Conservation (phyloP, 257 asterid genomes). For the Linaria vulgaris region DNA sequence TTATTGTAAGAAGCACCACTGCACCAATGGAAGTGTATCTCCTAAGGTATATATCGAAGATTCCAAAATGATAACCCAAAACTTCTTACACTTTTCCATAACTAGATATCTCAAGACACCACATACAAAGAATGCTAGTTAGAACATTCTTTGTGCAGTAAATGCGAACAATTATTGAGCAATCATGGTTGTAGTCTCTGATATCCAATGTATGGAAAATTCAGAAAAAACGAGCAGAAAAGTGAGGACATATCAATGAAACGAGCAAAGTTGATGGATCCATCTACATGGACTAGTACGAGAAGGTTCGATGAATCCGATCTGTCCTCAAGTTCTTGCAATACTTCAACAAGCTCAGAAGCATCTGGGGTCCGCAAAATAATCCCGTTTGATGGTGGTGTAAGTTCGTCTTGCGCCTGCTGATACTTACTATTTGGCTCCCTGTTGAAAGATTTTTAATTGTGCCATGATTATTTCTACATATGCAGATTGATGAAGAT, state of each 20-base stretch:
- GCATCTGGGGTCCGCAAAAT: slow-evolving; percentile 49
- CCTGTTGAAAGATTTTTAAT: background rate
- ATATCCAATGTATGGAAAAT: slow-evolving; percentile 18
- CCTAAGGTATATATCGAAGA: slow-evolving; percentile 48
- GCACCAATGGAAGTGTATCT: slow-evolving; percentile 66
- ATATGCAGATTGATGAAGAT: slow-evolving; percentile 62
- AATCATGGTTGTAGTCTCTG: slow-evolving; percentile 8
- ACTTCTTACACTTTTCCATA: background rate
- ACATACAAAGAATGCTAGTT: background rate
- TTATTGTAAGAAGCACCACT: slow-evolving; percentile 62
- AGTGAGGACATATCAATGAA: slow-evolving; percentile 36
- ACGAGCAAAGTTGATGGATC: slow-evolving; percentile 39
- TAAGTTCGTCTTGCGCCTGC: slow-evolving; percentile 36
- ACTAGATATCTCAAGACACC: background rate
- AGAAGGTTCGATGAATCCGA: slow-evolving; percentile 30
- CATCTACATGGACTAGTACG: slow-evolving; percentile 28
- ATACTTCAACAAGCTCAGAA: slow-evolving; percentile 33
- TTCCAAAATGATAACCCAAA: background rate
- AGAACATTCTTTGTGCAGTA: background rate
- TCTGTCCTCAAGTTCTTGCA: slow-evolving; percentile 25
- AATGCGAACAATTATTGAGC: background rate
- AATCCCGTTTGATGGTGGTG: slow-evolving; percentile 54
- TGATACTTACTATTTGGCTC: background rate
- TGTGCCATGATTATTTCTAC: background rate
- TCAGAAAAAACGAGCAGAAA: slow-evolving; percentile 46